Conservation (phyloP, 1,284 basidiomycete genomes). For the Moniliophthora roreri region DNA sequence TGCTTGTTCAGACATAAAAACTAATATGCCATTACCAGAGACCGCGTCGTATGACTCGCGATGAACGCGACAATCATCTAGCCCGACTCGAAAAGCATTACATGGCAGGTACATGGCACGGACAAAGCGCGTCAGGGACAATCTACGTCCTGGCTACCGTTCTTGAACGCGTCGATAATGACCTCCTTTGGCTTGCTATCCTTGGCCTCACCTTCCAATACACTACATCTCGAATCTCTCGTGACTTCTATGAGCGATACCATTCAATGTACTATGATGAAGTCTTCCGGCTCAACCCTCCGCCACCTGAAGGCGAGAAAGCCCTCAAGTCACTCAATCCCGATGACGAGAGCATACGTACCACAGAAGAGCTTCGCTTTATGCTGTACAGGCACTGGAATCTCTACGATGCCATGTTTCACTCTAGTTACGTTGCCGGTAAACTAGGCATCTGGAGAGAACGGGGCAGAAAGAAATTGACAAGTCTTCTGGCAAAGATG, state of each 20-base stretch:
- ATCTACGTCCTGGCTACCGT: constrained; percentile 90
- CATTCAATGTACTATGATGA: constrained; percentile 84
- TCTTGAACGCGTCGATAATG: constrained; percentile 90
- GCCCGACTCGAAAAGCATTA: constrained; percentile 81
- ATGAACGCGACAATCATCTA: constrained; percentile 66
- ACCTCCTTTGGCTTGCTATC: constrained; percentile 94
- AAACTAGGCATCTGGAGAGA: constrained; percentile 98
- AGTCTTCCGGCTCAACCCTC: constrained; percentile 84
- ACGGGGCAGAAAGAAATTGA: constrained; percentile 84
- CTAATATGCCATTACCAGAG: constrained; percentile 18
- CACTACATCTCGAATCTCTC: constrained; percentile 82
- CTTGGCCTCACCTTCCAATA: constrained; percentile 95
- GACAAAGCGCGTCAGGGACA: constrained; percentile 87
- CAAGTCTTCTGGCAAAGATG: constrained; percentile 97
- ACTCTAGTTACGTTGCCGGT: constrained; percentile 94
- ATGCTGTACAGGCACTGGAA: constrained; percentile 98
- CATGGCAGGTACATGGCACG: constrained; percentile 81
- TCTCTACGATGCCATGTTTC: constrained; percentile 96
- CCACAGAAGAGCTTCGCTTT: constrained; percentile 88
- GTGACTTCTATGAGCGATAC: constrained; percentile 82
- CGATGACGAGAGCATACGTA: constrained; percentile 81
- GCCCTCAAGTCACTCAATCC: constrained; percentile 58
- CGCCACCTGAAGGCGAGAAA: constrained; percentile 38
- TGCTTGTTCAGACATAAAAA: constrained; percentile 4
- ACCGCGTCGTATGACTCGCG: constrained; percentile 57